A percentile compares a stretch with the other conserved stretches of the same genome.
These are phyloP conservation scores for Daldinia decipiens DNA, from an alignment of 495 filamentous ascomycete species.

Conservation along the genomic window DNA sequence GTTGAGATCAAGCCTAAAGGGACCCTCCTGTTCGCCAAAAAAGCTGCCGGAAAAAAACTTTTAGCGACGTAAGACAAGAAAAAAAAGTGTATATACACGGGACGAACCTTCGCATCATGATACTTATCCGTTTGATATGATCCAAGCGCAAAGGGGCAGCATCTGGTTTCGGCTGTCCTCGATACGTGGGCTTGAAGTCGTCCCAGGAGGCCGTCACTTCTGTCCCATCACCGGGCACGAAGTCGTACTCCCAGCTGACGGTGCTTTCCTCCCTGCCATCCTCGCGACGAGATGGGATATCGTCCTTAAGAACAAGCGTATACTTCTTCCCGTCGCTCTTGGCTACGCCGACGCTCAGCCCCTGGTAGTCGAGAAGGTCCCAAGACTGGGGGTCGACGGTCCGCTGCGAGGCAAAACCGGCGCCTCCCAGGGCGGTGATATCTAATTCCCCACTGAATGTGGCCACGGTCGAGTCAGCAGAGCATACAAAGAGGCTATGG, in stretches of 20 bases:
- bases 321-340: constrained; percentile 65
- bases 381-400: constrained; percentile 64
- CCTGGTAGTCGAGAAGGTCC: constrained; percentile 67
- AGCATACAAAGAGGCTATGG: constrained; percentile 61
- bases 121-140: constrained; percentile 70
- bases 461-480: constrained; percentile 26
- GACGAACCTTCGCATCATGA: constrained; percentile 82
- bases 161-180: constrained; percentile 71
- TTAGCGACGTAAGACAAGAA: constrained; percentile 8
- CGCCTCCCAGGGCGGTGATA: constrained; percentile 77
- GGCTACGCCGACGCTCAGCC: constrained; percentile 51
- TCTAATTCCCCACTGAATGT: constrained; percentile 77
- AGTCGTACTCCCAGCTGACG: constrained; percentile 67
- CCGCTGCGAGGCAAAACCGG: constrained; percentile 83
- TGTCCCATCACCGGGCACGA: constrained; percentile 45
- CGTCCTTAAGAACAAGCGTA: constrained; percentile 78
- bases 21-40: constrained; percentile 78
- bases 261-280: constrained; percentile 72
- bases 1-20: constrained; percentile 67
- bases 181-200: constrained; percentile 74
- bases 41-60: constrained; percentile 59
- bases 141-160: constrained; percentile 63
- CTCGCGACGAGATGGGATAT: constrained; percentile 61
- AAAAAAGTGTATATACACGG: neutral
- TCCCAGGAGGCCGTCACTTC: constrained; percentile 63